Evolutionary conservation across 495 filamentous ascomycete genomes (phyloP), one percentile per base, ranked within the genome.

Genomic region (Penicillium maclennaniae): DNA sequence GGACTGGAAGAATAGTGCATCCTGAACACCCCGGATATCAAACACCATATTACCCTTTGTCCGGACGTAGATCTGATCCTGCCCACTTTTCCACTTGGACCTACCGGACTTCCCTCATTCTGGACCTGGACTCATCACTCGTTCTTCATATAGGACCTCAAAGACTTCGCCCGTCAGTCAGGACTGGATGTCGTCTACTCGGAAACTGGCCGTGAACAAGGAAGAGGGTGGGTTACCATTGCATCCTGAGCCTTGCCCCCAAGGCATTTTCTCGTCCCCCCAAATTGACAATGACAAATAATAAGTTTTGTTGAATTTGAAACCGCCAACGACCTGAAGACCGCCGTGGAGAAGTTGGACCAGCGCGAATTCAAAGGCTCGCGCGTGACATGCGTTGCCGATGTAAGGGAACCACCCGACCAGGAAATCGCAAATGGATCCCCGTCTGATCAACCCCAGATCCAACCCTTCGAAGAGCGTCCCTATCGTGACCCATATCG

Each of bases 251-350:
- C 48, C 12, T 38, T 38, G 42, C 27, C 49, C 40, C 47, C 50
- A n/a, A 26, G 49, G 36, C 49, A 38, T 49, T 40, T 37, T 47
- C 40, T 28, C 47, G 45, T 47, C 10, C 49, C 17, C 49, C 40
- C 38, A 23, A 23, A 60, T 69, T 75, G 57, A 75, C 68, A 63
- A 47, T 40, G 31, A 51, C 34, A 43, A 36, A 27, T n/a, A n/a
- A n/a, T n/a, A 69, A 97, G 95, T 67, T 97, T 97, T 71, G 93
- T 98, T 61, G 93, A 98, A 69, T 98, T 96, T 62, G 95, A 98
- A 73, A 96, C 89, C 45, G 85, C 86, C 27, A 84, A 82, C 49
- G 93, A 98, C 68, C 77, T 98, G 50, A 91, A 89, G 68, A 83
- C 85, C 38, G 93, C 95, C 36, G 87, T 97, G 51, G 86, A 95